phyloP scores from a whole-genome alignment of 495 filamentous ascomycete genomes.

The Acidiella bohemica region DNA sequence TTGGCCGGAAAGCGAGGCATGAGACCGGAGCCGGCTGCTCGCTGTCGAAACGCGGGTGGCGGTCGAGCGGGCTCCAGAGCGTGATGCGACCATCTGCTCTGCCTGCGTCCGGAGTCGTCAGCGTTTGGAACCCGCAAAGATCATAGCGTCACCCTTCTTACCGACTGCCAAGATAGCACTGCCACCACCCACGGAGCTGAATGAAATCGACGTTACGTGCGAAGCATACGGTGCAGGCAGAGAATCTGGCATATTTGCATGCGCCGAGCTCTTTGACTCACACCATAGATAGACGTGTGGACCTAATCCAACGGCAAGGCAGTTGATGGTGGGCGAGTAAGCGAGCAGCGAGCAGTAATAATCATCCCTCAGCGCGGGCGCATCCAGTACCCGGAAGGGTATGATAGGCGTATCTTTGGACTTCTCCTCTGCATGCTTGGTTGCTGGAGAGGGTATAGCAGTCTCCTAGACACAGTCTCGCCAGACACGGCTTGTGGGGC shows the following conservation, averaged over 20 bases:
- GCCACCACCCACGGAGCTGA: slow-evolving; percentile 66
- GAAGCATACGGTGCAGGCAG: slow-evolving; percentile 25
- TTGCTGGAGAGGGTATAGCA: slow-evolving; percentile 22
- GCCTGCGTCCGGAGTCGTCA: too few relatives aligned
- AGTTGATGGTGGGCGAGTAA: slow-evolving; percentile 58
- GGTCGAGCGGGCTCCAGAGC: slow-evolving; percentile 48
- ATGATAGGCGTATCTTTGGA: slow-evolving; percentile 16
- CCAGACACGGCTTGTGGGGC: slow-evolving; percentile 21
- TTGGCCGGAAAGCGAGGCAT: slow-evolving; percentile 59
- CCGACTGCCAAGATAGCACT: slow-evolving; percentile 76
- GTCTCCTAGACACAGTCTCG: slow-evolving; percentile 34
- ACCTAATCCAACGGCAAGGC: slow-evolving; percentile 75
- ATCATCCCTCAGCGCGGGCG: slow-evolving; percentile 77
- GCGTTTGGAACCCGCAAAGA: too few relatives aligned
- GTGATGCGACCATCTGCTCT: slow-evolving; percentile 53
- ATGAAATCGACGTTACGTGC: slow-evolving; percentile 71
- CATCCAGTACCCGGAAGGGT: slow-evolving; percentile 55
- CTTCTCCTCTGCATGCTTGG: slow-evolving; percentile 4
- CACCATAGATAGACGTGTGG: slow-evolving; percentile 83
- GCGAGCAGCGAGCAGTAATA: slow-evolving; percentile 90
- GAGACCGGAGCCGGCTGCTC: slow-evolving; percentile 57
- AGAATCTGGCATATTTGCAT: slow-evolving; percentile 34
- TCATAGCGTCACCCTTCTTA: too few relatives aligned
- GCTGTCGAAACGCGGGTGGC: slow-evolving; percentile 56
- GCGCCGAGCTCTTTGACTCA: slow-evolving; percentile 44